Conservation (phyloP, 2,329 filamentous ascomycete genomes). For the Aspergillus sp. region DNA sequence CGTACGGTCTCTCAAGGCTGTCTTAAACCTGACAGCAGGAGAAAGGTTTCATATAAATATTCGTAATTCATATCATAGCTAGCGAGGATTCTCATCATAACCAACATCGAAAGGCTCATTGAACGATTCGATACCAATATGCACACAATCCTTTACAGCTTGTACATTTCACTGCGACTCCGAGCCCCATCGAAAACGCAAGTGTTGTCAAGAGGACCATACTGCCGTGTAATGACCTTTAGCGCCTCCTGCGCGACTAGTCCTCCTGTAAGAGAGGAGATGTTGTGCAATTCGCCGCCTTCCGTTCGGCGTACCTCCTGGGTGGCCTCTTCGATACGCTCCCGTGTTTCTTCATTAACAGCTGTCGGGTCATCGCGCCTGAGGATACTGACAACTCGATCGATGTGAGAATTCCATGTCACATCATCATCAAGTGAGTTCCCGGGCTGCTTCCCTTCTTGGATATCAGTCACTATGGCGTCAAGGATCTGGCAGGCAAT, state of each 20-base stretch:
- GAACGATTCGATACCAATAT: not conserved
- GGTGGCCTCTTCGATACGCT: conserved; percentile 51
- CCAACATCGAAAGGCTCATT: too few species aligned
- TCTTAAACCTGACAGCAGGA: too few species aligned
- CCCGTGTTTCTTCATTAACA: conserved; percentile 45
- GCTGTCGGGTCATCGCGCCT: conserved; percentile 40
- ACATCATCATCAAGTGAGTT: conserved; percentile 27
- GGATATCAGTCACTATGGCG: conserved; percentile 51
- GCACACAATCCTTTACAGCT: conserved; percentile 25
- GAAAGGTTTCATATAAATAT: too few species aligned
- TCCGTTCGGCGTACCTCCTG: conserved; percentile 70
- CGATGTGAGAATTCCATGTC: conserved; percentile 26
- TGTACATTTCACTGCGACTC: conserved; percentile 52
- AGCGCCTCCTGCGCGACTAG: conserved; percentile 97
- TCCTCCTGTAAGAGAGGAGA: conserved; percentile 79
- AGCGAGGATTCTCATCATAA: too few species aligned
- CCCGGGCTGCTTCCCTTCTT: conserved; percentile 27
- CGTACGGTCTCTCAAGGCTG: too few species aligned
- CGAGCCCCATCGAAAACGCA: conserved; percentile 59
- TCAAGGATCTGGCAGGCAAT: conserved; percentile 54
- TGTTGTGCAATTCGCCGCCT: conserved; percentile 87
- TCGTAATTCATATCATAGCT: too few species aligned
- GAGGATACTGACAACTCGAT: conserved; percentile 23
- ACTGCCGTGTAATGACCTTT: conserved; percentile 68
- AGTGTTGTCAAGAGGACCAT: conserved; percentile 60